Base-by-base conservation (phyloP, 345 rosid species). In the Cardamine occulta region DNA sequence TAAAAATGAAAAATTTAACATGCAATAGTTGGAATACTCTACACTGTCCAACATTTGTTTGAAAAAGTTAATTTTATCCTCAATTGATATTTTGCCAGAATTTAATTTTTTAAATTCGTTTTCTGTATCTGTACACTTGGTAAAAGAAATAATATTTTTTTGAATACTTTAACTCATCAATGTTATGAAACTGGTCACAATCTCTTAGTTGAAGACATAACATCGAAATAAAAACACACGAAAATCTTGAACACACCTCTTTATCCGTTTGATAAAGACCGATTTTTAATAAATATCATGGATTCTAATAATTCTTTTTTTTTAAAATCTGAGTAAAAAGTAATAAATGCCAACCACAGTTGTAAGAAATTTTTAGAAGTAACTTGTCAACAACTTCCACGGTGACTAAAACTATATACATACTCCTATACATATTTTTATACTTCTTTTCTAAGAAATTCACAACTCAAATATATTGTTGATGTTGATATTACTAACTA, bases 311-410 rank as follows among this genome's bases (percentile, higher is more conserved):
- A 2, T 8, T 2, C 8, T 8, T 1, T 12, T 53, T 17, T 44
- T 44, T 26, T 24, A 24, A 24, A 26, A 37, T 26, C 53, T 24
- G 11, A 24, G 73, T 66, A 34, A 57, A 12, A 40, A 26, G 23
- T 29, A 69, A 61, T 53, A 76, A 76, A 61, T 76, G 70, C 58
- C 29, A 69, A 15, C 23, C 51, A 76, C 39, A 76, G 51, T 17
- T 54, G 71, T 54, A 54, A 13, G 35, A 31, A 42, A 53, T 54
- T 14, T 14, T 44, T 42, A 47, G 51, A 54, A 70, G 65, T 76
- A 70, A 76, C 49, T 76, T 63, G 71, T 70, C 80, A 76, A 63
- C 71, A 63, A 76, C 71, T 54, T 44, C 52, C 17, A 76, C 80
- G 74, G 80, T 69, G 65, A 62, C 34, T 75, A 4, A 40, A 31